phyloP scores from a whole-genome alignment of 257 asterid species.

The Gardenia jasminoides region DNA sequence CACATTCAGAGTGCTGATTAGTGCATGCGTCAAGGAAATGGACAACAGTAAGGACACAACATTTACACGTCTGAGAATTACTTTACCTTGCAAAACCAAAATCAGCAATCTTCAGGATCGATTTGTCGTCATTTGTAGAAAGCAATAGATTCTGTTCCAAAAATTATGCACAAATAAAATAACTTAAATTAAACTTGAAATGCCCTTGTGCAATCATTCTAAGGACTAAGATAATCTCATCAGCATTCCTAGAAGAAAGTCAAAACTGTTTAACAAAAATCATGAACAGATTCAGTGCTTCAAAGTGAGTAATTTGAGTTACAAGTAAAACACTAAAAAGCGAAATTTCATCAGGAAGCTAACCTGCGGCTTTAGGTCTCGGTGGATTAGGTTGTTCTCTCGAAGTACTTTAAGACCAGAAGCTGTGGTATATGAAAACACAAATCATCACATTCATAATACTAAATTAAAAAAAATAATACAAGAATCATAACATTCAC shows the following conservation, averaged over 20 bases:
- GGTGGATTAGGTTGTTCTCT: conserved; percentile 77
- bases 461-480: background rate
- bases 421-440: conserved; percentile 44
- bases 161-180: background rate
- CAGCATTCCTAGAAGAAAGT: background rate
- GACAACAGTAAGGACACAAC: background rate
- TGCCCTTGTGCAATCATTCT: background rate
- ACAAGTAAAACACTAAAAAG: background rate
- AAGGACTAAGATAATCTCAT: background rate
- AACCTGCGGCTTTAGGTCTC: conserved; percentile 98
- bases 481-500: conserved; percentile 4
- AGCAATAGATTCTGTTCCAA: conserved; percentile 50
- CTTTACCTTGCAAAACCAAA: conserved; percentile 80
- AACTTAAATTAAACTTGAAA: background rate
- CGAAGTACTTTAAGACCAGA: conserved; percentile 88
- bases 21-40: background rate
- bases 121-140: conserved; percentile 39
- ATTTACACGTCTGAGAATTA: background rate
- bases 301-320: background rate
- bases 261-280: background rate
- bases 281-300: background rate
- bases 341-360: conserved; percentile 1
- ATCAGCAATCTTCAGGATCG: conserved; percentile 52
- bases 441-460: conserved; percentile 12
- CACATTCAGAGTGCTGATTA: conserved; percentile 4